Conservation (phyloP, 2,329 filamentous ascomycete genomes). For the Colletotrichum destructivum region DNA sequence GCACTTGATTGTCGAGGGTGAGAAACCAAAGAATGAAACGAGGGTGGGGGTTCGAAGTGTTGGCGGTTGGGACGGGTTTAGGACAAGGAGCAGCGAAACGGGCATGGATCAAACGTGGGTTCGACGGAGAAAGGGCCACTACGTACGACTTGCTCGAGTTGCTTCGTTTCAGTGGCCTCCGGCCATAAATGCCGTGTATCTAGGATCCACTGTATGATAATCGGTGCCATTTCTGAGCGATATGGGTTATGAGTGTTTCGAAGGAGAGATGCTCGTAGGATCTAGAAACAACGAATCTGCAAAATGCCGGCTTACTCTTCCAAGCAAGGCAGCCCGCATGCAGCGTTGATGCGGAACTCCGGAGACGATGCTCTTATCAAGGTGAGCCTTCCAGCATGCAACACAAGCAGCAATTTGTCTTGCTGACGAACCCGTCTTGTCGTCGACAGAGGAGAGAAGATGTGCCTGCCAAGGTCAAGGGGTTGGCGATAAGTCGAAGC, state of each 20-base stretch:
- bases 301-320: slow-evolving; percentile 1
- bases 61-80: slow-evolving; percentile 12
- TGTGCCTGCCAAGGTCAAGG: slow-evolving; percentile 28
- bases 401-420: background rate
- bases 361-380: background rate
- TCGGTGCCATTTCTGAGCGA: slow-evolving; percentile 45
- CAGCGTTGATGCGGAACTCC: background rate
- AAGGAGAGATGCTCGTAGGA: slow-evolving; percentile 8
- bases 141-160: slow-evolving; percentile 63
- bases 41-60: slow-evolving; percentile 9
- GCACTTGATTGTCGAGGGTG: slow-evolving; percentile 9
- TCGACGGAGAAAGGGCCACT: slow-evolving; percentile 25
- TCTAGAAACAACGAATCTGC: slow-evolving; percentile 13
- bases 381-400: background rate
- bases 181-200: slow-evolving; percentile 74
- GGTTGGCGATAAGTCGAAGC: slow-evolving; percentile 15
- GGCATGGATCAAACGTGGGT: slow-evolving; percentile 14
- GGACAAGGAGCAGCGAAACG: slow-evolving; percentile 13
- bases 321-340: background rate
- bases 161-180: slow-evolving; percentile 62
- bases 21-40: slow-evolving; percentile 7
- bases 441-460: slow-evolving; percentile 26
- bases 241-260: slow-evolving; percentile 24
- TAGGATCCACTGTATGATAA: slow-evolving; percentile 73
- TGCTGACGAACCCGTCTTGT: background rate